Percentiles rank a stretch among this genome's conserved stretches.
Conservation (phyloP, 2,329 filamentous ascomycete species). For the Aspergillus udagawae region DNA sequence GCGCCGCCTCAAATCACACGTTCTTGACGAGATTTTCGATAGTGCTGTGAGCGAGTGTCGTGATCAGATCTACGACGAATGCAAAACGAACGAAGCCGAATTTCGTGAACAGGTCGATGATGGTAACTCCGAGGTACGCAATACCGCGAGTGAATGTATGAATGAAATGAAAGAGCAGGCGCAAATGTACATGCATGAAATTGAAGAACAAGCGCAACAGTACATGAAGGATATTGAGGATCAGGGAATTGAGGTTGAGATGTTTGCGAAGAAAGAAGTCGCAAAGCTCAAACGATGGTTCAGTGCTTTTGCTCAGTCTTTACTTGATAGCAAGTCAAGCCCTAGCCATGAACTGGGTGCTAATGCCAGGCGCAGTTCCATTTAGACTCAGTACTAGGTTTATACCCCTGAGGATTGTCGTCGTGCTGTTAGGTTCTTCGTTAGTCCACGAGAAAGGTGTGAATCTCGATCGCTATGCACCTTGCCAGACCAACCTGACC, state of each 20-base stretch:
- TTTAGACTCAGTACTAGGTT: conserved; percentile 9
- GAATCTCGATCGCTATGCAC: not conserved
- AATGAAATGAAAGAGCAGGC: conserved; percentile 10
- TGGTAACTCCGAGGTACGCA: conserved; percentile 12
- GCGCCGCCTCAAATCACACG: conserved; percentile 7
- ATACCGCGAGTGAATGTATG: conserved; percentile 13
- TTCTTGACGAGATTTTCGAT: conserved; percentile 13
- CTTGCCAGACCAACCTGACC: too few species aligned
- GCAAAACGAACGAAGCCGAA: conserved; percentile 12
- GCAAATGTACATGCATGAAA: conserved; percentile 9
- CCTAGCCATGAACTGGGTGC: conserved; percentile 8
- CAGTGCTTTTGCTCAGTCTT: conserved; percentile 7
- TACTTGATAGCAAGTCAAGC: conserved; percentile 10
- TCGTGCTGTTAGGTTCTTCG: not conserved
- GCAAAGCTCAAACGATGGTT: conserved; percentile 10
- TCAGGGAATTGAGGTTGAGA: conserved; percentile 9
- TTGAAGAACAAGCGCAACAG: conserved; percentile 12
- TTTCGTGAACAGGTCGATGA: conserved; percentile 15
- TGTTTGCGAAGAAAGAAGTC: conserved; percentile 5
- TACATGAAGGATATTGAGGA: conserved; percentile 11
- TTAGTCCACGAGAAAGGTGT: not conserved
- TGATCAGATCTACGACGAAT: conserved; percentile 15
- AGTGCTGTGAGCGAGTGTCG: conserved; percentile 11
- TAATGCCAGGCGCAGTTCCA: conserved; percentile 13
- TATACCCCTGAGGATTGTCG: not conserved